Evolutionary conservation across 306 rosid genomes (phyloP), one percentile per base, ranked within the genome.

Genomic region (Amphicarpaea edgeworthii): DNA sequence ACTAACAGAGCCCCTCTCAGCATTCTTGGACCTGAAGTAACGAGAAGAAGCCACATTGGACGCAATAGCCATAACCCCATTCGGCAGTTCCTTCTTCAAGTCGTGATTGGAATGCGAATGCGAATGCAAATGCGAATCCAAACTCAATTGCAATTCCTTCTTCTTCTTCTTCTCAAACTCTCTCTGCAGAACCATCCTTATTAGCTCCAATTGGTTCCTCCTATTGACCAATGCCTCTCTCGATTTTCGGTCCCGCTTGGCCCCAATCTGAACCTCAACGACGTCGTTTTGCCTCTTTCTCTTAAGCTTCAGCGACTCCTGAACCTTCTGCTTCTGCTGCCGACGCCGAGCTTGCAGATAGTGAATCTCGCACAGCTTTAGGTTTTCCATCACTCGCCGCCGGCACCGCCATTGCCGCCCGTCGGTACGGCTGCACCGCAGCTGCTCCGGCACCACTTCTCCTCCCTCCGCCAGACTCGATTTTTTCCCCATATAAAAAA

Each of bases 401-500:
- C 85, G 85, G 88, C 99, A 96, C 80, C 98, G 91, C 99, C 99
- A 96, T 90, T 88, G 82, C 79, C 90, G 85, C 7, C 99, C 99
- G 84, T 96, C 99, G 4, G 93, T 90, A 42, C 99, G 93, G 78
- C 80, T 77, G 77, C 99, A 96, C 60, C 99, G 96, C 42, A 92
- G 83, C 75, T 90, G 73, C 76, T 92, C 98, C 77, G 97, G 93
- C 47, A 84, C 58, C 30, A 77, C 58, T 46, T 89, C 95, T 41
- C 71, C 87, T 20, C 79, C 87, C 73, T 80, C 86, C 12, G 11
- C 64, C 37, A 0, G 20, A 5, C 17, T 55, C 50, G 24, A 42
- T 50, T 58, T 82, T 70, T 46, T 76, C 9, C 68, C 79, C 79
- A 57, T 65, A 30, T 34, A 76, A 70, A 53, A 70, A 28, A n/a